Base-by-base conservation (phyloP, 2,329 filamentous ascomycete species). In the Bertia moriformis region DNA sequence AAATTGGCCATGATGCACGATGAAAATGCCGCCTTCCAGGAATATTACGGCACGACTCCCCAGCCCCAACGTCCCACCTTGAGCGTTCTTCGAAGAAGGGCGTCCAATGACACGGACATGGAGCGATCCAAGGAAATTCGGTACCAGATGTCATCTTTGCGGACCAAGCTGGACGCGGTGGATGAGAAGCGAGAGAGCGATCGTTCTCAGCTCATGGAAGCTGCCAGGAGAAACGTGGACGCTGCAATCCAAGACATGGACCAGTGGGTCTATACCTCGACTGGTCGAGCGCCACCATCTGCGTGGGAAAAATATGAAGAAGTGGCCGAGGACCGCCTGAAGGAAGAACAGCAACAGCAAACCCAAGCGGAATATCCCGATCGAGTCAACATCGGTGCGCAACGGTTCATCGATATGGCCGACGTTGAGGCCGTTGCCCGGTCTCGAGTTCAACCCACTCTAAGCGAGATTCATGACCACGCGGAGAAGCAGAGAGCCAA, bases 191-290 rank as follows among this genome's bases (percentile, higher is more conserved):
- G 32, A 35, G 17, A 13, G 10, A 7, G 17, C 7, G 32, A 35
- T 15, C 32, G 32, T 17, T 7, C 10, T 7, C 7, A 12, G 12
- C 15, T 35, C 12, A 35, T 35, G 32, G 32, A 35, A 17, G 32
- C 32, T 7, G 32, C 32, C 7, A 10, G 32, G 10, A 7, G 32
- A 10, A 35, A 35, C 17, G 32, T 35, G 10, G 15, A 13, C 15
- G 32, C 32, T 17, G 17, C 32, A 7, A 35, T 35, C 32, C 32
- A 35, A 35, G 32, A 17, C 15, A 35, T 35, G 32, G 32, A 35
- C 10, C 10, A 10, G 32, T 7, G 15, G 12, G 17, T 35, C 10
- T 35, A 35, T 15, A 7, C 7, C 32, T 7, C 10, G 7, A 35
- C 32, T 14, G 32, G 32, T 15, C 32, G 32, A 7, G 12, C 32